phyloP scores from a whole-genome alignment of 768 basidiomycete species.

The Trametes cinnabarina region DNA sequence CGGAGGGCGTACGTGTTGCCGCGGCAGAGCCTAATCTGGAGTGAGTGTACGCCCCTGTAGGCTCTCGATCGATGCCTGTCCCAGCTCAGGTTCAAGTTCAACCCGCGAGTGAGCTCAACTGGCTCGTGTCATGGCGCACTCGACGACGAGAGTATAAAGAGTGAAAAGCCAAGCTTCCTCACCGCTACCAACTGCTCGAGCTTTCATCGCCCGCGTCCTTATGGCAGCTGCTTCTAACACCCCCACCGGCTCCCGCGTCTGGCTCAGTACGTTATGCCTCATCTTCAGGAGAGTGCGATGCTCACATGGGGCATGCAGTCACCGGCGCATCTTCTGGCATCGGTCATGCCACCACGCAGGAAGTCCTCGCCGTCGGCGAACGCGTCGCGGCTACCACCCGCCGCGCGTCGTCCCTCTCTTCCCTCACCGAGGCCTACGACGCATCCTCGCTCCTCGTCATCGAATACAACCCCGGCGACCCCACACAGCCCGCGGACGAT shows the following conservation, averaged over 20 bases:
- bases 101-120: too few species aligned
- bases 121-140: too few species aligned
- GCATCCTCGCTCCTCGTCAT: conserved; percentile 30
- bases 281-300: too few species aligned
- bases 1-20: too few species aligned
- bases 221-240: neutral
- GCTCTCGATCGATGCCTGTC: too few species aligned
- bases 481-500: conserved; percentile 11
- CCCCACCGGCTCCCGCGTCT: conserved; percentile 1
- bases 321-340: conserved; percentile 35
- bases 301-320: conserved; percentile 17
- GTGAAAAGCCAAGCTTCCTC: too few species aligned
- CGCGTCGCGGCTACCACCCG: conserved; percentile 35
- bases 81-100: too few species aligned
- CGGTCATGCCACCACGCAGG: conserved; percentile 29
- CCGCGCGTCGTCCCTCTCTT: conserved; percentile 23
- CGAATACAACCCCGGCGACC: conserved; percentile 31
- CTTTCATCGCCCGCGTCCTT: neutral
- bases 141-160: too few species aligned
- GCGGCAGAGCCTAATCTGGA: too few species aligned
- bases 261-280: conserved; percentile 3
- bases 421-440: conserved; percentile 23
- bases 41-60: too few species aligned
- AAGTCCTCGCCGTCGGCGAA: conserved; percentile 33
- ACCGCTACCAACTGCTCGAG: too few species aligned